These are phyloP conservation scores for Colletotrichum coccodes DNA, from an alignment of 2,329 filamentous ascomycete species.

Conservation along the genomic window DNA sequence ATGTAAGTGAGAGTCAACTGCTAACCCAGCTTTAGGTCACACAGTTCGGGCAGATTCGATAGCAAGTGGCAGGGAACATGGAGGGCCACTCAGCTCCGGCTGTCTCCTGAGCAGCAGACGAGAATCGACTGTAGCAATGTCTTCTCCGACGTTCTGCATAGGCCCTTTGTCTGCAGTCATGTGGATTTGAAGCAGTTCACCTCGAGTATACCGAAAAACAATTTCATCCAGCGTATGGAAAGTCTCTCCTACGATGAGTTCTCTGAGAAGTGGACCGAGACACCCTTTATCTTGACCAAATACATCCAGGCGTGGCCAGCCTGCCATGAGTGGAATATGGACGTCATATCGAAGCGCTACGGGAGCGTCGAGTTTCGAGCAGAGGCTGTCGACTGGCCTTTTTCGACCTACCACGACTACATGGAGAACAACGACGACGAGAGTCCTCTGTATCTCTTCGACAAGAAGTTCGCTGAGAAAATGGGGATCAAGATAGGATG, in stretches of 20 bases:
- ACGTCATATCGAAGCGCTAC: constrained; percentile 73
- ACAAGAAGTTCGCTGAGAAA: constrained; percentile 86
- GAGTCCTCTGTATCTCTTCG: constrained; percentile 92
- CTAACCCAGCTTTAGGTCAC: constrained; percentile 26
- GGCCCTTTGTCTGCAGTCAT: constrained; percentile 90
- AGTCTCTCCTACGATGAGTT: constrained; percentile 81
- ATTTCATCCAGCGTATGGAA: constrained; percentile 76
- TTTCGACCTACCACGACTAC: constrained; percentile 84
- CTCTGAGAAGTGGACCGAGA: constrained; percentile 77
- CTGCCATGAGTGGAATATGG: constrained; percentile 77
- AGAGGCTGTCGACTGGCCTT: constrained; percentile 92
- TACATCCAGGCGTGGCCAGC: constrained; percentile 87
- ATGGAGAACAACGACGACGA: constrained; percentile 85
- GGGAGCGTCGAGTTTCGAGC: constrained; percentile 79
- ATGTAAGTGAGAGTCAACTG: neutral
- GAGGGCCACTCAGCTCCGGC: constrained; percentile 79
- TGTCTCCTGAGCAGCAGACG: constrained; percentile 60
- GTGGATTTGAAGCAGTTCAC: constrained; percentile 74
- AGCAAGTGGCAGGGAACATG: constrained; percentile 82
- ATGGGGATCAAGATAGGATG: constrained; percentile 76
- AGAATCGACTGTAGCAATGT: constrained; percentile 79
- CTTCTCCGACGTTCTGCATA: constrained; percentile 90
- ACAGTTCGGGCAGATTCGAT: constrained; percentile 38
- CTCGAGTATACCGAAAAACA: constrained; percentile 75
- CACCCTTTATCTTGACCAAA: constrained; percentile 86